Percentiles rank a stretch among this genome's conserved stretches.
These are phyloP conservation scores for Lavandula angustifolia DNA, from an alignment of 257 asterid species.

Conservation along the genomic window DNA sequence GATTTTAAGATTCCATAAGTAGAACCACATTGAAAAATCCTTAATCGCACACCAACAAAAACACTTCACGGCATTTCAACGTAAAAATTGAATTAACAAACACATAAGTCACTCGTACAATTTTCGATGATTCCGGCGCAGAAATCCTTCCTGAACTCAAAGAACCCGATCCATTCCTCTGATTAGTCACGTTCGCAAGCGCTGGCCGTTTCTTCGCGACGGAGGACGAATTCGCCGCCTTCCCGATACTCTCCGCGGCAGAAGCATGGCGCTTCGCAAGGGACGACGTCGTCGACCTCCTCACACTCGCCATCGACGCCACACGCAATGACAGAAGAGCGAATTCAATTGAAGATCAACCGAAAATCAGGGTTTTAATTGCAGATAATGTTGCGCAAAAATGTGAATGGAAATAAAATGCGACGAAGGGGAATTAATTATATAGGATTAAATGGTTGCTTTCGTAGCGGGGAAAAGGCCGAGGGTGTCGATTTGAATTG, in stretches of 20 bases:
- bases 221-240: conserved; percentile 39
- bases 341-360: not conserved
- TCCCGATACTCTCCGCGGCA: conserved; percentile 47
- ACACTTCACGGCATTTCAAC: conserved; percentile 4
- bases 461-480: conserved; percentile 57
- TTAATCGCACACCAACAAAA: not conserved
- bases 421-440: conserved; percentile 12
- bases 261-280: conserved; percentile 69
- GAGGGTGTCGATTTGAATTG: conserved; percentile 44
- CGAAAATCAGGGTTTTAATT: conserved; percentile 14
- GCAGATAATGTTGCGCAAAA: not conserved
- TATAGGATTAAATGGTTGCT: conserved; percentile 40
- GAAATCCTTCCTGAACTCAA: conserved; percentile 38
- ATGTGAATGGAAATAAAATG: conserved; percentile 8
- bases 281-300: conserved; percentile 66
- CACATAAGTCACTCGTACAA: conserved; percentile 46
- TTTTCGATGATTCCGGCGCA: conserved; percentile 50
- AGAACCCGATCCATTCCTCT: conserved; percentile 43
- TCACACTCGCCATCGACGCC: conserved; percentile 48
- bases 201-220: conserved; percentile 80
- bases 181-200: conserved; percentile 68
- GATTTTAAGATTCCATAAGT: conserved; percentile 9
- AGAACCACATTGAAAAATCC: conserved; percentile 4
- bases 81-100: not conserved
- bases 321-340: conserved; percentile 28